Base-by-base conservation (phyloP, 441 rosid genomes). In the Rhodomyrtus psidioides region DNA sequence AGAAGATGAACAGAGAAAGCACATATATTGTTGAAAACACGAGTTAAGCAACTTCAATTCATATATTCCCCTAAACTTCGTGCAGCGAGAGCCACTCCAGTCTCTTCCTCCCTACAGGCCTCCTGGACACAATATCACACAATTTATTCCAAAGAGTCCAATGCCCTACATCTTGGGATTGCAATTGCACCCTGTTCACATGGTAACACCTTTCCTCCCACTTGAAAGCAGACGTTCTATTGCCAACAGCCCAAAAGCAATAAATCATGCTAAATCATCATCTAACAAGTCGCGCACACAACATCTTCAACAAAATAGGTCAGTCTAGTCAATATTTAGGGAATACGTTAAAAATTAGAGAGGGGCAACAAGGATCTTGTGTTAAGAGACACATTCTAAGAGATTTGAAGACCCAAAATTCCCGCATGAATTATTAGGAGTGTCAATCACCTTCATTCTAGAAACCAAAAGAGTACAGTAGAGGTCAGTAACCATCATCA, bases 401-500 rank as follows among this genome's bases (percentile, higher is more conserved):
- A 62, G 24, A 62, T 62, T 30, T 62, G 24, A 8, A 30, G 75
- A 62, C 44, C 75, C 24, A 62, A 30, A 17, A 30, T 62, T 30
- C 75, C 44, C 1, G 0, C 75, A 62, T 62, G 44, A 62, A 62
- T 62, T 16, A 62, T 17, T 9, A 62, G 9, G 75, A 62, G 0
- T 30, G 75, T 30, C 6, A 62, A 30, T 62, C 44, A 97, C 99
- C 99, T 93, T 94, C 94, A 86, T 94, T 96, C 88, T 97, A 97
- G 88, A 94, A 91, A 81, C 98, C 99, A 86, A 97, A 98, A 34
- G 95, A 88, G 85, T 81, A 86, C 91, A 95, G 98, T 19, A 97
- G 92, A 81, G 98, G 93, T 58, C 95, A 89, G 86, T 91, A 97
- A 81, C 98, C 99, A 49, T 97, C 98, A 75, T 96, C 98, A 84